These are phyloP conservation scores for Phlegmacium glaucopus DNA, from an alignment of 768 basidiomycete genomes.

Conservation along the genomic window DNA sequence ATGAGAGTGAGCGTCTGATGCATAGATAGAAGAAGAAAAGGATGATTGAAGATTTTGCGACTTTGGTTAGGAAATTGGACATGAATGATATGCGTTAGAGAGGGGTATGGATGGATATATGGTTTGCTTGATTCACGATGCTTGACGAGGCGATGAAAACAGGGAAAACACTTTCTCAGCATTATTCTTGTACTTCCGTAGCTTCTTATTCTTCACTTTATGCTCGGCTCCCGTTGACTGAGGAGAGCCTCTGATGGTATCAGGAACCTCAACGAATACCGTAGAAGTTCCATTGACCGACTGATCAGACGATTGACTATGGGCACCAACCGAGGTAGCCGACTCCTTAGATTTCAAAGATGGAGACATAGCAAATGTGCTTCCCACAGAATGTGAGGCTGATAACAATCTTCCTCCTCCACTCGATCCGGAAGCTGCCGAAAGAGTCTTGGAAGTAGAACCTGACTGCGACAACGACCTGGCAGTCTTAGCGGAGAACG, in stretches of 20 bases:
- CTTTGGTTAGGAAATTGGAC: too few species aligned
- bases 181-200: constrained; percentile 85
- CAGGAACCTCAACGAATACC: constrained; percentile 29
- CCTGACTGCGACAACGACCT: constrained; percentile 33
- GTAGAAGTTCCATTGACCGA: constrained; percentile 52
- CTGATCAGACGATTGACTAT: constrained; percentile 69
- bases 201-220: constrained; percentile 66
- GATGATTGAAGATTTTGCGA: too few species aligned
- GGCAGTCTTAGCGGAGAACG: constrained; percentile 38
- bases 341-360: constrained; percentile 83
- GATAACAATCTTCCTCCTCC: constrained; percentile 43
- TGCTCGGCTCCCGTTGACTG: constrained; percentile 32
- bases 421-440: constrained; percentile 35
- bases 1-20: too few species aligned
- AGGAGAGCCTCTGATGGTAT: constrained; percentile 17
- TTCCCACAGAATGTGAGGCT: constrained; percentile 56
- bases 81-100: too few species aligned
- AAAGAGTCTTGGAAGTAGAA: constrained; percentile 47
- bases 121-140: constrained; percentile 3
- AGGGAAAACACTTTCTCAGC: constrained; percentile 84
- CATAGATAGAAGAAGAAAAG: too few species aligned
- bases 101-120: too few species aligned
- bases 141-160: constrained; percentile 68
- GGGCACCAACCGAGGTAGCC: constrained; percentile 66
- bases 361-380: constrained; percentile 45